A percentile compares a stretch with the other conserved stretches of the same genome.
These are phyloP conservation scores for Thelephora aurantiotincta DNA, from an alignment of 768 basidiomycete genomes.

Conservation along the genomic window DNA sequence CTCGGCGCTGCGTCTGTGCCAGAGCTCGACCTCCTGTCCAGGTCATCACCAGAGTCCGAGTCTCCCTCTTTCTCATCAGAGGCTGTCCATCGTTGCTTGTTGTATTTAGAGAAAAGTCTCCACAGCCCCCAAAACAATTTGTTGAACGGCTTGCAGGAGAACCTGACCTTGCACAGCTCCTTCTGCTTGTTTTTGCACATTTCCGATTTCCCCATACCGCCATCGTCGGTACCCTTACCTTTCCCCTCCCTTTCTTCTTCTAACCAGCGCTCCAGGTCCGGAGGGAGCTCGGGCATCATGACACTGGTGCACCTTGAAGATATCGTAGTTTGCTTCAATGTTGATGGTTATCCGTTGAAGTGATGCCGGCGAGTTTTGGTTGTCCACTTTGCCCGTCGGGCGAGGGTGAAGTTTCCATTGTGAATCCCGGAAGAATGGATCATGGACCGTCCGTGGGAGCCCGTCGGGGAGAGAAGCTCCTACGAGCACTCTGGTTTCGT, in stretches of 20 bases:
- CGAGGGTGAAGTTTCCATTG: conserved; percentile 91
- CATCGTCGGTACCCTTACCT: conserved; percentile 47
- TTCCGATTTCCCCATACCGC: conserved; percentile 7
- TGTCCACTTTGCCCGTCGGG: conserved; percentile 81
- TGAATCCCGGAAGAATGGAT: conserved; percentile 84
- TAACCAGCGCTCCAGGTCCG: conserved; percentile 69
- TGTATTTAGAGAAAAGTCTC: no score
- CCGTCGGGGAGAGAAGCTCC: conserved; percentile 74
- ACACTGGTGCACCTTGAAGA: conserved; percentile 93
- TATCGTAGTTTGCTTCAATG: conserved; percentile 82
- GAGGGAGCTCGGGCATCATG: conserved; percentile 92
- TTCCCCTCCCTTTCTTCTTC: conserved; percentile 64
- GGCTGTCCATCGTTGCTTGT: no score
- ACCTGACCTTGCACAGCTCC: background rate
- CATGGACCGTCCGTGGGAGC: conserved; percentile 81
- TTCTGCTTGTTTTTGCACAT: background rate
- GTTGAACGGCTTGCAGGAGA: background rate
- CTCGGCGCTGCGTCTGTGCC: no score
- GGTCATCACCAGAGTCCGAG: background rate
- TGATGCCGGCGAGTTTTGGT: conserved; percentile 74
- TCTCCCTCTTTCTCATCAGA: no score
- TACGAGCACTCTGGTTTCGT: conserved; percentile 90
- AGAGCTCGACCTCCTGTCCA: no score
- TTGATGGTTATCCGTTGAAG: conserved; percentile 80
- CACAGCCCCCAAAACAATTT: background rate